Percentiles rank a stretch among this genome's conserved stretches.
Conservation (phyloP, 176 grass and related monocot genomes). For the Cocos nucifera region DNA sequence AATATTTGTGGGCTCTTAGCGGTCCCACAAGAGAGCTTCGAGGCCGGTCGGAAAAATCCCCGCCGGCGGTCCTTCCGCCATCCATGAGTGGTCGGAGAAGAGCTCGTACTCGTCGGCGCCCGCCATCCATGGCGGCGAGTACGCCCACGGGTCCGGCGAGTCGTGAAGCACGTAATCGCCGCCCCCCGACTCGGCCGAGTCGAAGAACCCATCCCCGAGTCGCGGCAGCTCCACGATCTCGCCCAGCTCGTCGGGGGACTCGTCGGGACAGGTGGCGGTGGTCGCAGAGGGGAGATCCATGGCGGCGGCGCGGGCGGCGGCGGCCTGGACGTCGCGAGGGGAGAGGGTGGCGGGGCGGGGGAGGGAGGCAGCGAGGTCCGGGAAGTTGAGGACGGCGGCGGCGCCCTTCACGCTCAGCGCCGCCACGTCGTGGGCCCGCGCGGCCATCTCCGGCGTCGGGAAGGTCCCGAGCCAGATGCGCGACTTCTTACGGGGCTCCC, state of each 20-base stretch:
- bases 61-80: neutral
- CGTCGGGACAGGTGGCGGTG: constrained; percentile 37
- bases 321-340: constrained; percentile 56
- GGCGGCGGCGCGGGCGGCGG: constrained; percentile 21
- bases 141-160: neutral
- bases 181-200: neutral
- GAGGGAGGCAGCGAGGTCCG: constrained; percentile 37
- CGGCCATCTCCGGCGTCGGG: constrained; percentile 75
- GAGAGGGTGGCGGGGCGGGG: constrained; percentile 43
- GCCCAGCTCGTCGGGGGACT: constrained; percentile 29
- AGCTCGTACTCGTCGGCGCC: neutral
- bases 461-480: constrained; percentile 95
- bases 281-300: constrained; percentile 35
- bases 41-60: neutral
- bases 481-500: constrained; percentile 84
- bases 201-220: constrained; percentile 3
- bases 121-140: too few species aligned
- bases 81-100: neutral
- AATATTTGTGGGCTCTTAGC: too few species aligned
- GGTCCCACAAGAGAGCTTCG: neutral
- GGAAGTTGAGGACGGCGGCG: constrained; percentile 60
- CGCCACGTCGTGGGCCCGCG: constrained; percentile 70
- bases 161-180: constrained; percentile 5
- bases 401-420: constrained; percentile 61
- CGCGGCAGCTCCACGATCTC: constrained; percentile 20